Conservation (phyloP, 1,284 basidiomycete genomes). For the Apiotrichum laibachii region DNA sequence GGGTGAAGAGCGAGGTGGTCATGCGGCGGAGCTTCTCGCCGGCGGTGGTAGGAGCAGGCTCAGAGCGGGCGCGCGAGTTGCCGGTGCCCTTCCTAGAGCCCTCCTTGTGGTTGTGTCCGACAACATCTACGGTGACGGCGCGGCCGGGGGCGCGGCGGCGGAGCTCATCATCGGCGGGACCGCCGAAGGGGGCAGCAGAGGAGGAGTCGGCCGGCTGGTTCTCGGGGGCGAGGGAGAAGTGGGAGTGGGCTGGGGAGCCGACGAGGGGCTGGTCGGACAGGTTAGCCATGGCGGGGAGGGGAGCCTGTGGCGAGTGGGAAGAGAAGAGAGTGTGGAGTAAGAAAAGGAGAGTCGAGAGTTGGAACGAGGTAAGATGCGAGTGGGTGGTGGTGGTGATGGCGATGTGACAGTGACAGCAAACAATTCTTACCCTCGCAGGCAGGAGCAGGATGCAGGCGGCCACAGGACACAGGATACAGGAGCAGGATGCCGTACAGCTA, state of each 20-base stretch:
- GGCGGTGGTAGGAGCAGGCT: background rate
- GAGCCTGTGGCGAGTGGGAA: no score
- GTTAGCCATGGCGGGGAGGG: background rate
- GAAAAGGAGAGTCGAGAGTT: no score
- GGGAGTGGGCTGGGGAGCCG: background rate
- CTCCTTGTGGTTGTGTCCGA: background rate
- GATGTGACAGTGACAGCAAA: no score
- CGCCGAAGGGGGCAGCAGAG: background rate
- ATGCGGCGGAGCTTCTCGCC: slow-evolving; percentile 28
- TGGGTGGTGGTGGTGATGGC: no score
- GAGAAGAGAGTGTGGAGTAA: no score
- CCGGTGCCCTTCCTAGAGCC: background rate
- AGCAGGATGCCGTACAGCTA: no score
- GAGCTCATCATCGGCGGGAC: background rate
- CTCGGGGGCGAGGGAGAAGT: background rate
- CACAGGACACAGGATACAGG: no score
- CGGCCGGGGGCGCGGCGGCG: background rate
- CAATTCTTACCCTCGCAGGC: no score
- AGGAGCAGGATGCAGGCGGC: no score
- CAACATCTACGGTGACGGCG: slow-evolving; percentile 5
- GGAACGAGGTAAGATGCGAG: no score
- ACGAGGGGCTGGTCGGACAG: background rate
- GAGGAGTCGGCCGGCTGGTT: background rate
- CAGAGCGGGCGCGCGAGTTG: background rate
- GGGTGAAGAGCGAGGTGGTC: slow-evolving; percentile 48